These are phyloP conservation scores for Heliosperma pusillum DNA, from an alignment of 148 eudicot genomes.

Conservation along the genomic window DNA sequence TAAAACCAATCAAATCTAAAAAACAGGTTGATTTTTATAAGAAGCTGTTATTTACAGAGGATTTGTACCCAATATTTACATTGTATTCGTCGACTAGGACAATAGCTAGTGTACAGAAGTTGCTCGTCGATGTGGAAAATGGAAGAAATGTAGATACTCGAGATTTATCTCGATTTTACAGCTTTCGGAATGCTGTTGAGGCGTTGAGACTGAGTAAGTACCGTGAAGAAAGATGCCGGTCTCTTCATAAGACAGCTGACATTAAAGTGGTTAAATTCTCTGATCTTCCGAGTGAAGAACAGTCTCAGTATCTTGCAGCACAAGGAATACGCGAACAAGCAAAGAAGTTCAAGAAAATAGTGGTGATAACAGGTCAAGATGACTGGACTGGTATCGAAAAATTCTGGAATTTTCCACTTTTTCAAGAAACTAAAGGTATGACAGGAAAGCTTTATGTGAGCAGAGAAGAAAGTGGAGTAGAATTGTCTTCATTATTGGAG, in stretches of 20 bases:
- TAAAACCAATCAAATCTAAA: neutral
- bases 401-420: neutral
- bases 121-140: neutral
- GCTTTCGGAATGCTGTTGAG: neutral
- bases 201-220: neutral
- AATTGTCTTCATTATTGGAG: neutral
- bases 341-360: constrained; percentile 14
- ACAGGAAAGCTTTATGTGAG: constrained; percentile 7
- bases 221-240: neutral
- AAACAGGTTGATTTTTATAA: too few relatives aligned
- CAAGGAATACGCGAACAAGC: constrained; percentile 14
- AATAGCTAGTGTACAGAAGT: neutral
- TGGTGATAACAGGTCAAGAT: constrained; percentile 6
- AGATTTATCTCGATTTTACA: neutral
- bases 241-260: neutral
- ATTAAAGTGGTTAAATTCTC: neutral
- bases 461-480: constrained; percentile 12
- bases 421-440: neutral
- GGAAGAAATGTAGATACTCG: neutral
- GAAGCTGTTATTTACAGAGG: neutral
- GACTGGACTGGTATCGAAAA: neutral
- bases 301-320: constrained; percentile 6
- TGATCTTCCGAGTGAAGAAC: constrained; percentile 1
- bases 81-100: neutral
- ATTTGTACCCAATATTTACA: neutral